Evolutionary conservation across 305 asterid genomes (phyloP).

Genomic region (Rubia occidens): DNA sequence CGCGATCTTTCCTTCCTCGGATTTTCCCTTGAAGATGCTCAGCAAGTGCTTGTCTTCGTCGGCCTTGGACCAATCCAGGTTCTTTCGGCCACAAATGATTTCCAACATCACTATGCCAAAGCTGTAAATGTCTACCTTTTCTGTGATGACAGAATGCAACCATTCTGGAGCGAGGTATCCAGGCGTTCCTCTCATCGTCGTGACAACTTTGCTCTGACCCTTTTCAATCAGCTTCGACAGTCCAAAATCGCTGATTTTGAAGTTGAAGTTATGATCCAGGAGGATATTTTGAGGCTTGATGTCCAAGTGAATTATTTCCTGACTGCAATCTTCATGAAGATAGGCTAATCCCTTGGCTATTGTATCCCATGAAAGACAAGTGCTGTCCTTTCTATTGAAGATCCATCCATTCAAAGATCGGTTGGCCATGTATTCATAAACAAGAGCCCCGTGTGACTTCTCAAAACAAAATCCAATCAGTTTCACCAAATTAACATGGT

Average conservation of each 20-base stretch:
- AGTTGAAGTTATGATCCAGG: not conserved
- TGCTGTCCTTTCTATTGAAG: not conserved
- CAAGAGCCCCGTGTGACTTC: constrained; percentile 10
- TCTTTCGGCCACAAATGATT: not conserved
- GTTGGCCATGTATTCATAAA: constrained; percentile 13
- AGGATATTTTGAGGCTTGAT: constrained; percentile 20
- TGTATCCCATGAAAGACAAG: constrained; percentile 15
- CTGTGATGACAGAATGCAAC: not conserved
- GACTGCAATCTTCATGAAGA: constrained; percentile 21
- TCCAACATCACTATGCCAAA: not conserved
- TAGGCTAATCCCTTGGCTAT: constrained; percentile 5
- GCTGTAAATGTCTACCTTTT: not conserved
- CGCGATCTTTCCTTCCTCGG: not conserved
- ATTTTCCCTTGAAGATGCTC: not conserved
- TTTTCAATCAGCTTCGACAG: constrained; percentile 1
- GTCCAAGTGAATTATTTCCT: constrained; percentile 21
- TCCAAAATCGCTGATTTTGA: not conserved
- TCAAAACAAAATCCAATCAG: constrained; percentile 11
- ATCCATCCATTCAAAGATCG: constrained; percentile 15
- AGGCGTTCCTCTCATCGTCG: constrained; percentile 5
- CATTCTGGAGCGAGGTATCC: not conserved
- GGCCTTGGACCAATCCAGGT: too few species aligned
- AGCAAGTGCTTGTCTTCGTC: too few species aligned
- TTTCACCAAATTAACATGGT: constrained; percentile 15
- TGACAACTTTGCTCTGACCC: not conserved